Conservation (phyloP, 2,329 filamentous ascomycete genomes). For the Ceratocystis cubensis region DNA sequence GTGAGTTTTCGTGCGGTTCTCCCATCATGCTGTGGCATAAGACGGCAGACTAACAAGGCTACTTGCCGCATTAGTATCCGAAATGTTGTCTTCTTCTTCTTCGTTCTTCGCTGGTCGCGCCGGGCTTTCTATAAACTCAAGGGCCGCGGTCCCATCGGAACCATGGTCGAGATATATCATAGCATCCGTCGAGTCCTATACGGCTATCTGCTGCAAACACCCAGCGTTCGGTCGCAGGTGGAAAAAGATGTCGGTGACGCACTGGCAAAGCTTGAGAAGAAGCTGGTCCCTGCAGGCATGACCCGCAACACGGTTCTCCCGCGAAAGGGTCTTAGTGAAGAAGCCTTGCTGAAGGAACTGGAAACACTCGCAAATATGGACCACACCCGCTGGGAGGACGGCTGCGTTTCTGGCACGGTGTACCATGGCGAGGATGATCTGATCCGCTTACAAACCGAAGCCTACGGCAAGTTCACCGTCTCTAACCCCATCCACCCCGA, state of each 20-base stretch:
- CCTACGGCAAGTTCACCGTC: conserved; percentile 88
- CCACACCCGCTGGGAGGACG: conserved; percentile 94
- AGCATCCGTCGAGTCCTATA: conserved; percentile 62
- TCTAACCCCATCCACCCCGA: conserved; percentile 95
- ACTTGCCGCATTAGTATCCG: conserved; percentile 46
- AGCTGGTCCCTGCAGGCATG: conserved; percentile 64
- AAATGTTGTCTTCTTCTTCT: conserved; percentile 80
- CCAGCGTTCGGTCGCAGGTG: conserved; percentile 76
- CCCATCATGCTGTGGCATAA: neutral
- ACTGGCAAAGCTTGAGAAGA: conserved; percentile 66
- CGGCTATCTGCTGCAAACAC: conserved; percentile 71
- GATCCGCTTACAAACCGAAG: conserved; percentile 75
- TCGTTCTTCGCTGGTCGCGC: conserved; percentile 71
- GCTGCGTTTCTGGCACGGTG: conserved; percentile 83
- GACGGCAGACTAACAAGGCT: neutral
- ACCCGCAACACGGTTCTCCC: conserved; percentile 66
- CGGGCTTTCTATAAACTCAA: conserved; percentile 72
- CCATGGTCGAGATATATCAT: conserved; percentile 60
- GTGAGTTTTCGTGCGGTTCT: conserved; percentile 11
- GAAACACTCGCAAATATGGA: conserved; percentile 70
- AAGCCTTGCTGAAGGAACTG: conserved; percentile 69
- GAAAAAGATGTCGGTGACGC: conserved; percentile 72
- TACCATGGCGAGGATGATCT: conserved; percentile 85
- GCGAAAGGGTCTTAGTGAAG: conserved; percentile 67
- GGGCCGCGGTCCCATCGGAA: conserved; percentile 76